Percentiles rank a stretch among this genome's conserved stretches.
phyloP scores from a whole-genome alignment of 2,329 filamentous ascomycete species.

The Ambrosiella beaveri region DNA sequence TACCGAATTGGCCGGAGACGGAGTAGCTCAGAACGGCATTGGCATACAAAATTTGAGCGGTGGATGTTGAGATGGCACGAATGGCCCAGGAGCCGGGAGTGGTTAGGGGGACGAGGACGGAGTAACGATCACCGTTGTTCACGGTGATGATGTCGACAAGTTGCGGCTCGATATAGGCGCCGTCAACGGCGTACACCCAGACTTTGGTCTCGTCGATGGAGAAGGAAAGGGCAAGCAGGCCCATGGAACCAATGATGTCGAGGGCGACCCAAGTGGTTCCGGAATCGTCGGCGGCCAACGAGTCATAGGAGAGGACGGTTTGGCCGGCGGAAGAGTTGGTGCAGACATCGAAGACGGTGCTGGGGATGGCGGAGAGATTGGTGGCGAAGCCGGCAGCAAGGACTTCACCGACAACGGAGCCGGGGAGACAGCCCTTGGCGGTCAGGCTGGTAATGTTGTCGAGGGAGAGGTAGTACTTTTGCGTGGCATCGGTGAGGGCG shows the following conservation, averaged over 20 bases:
- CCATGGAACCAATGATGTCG: slow-evolving; percentile 35
- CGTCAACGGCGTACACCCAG: slow-evolving; percentile 38
- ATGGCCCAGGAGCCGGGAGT: slow-evolving; percentile 35
- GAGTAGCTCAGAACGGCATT: slow-evolving; percentile 29
- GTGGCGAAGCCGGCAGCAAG: slow-evolving; percentile 10
- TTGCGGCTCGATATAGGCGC: slow-evolving; percentile 34
- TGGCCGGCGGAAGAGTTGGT: slow-evolving; percentile 25
- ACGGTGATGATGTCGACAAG: slow-evolving; percentile 30
- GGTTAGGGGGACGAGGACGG: slow-evolving; percentile 30
- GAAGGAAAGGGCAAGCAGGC: slow-evolving; percentile 26
- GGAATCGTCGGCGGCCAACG: slow-evolving; percentile 13
- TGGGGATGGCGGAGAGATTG: slow-evolving; percentile 21
- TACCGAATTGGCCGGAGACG: slow-evolving; percentile 14
- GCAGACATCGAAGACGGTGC: slow-evolving; percentile 29
- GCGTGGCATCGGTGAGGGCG: slow-evolving; percentile 20
- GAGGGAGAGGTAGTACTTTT: slow-evolving; percentile 18
- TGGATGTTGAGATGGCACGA: slow-evolving; percentile 30
- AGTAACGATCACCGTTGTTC: slow-evolving; percentile 36
- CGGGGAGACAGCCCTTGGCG: slow-evolving; percentile 23
- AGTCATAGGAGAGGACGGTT: slow-evolving; percentile 26
- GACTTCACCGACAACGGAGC: slow-evolving; percentile 2
- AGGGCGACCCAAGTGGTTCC: slow-evolving; percentile 32
- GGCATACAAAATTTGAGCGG: slow-evolving; percentile 37
- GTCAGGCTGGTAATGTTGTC: slow-evolving; percentile 22
- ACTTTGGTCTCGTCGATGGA: slow-evolving; percentile 36